Base-by-base conservation (phyloP, 1,284 basidiomycete genomes). In the Moesziomyces sp. region DNA sequence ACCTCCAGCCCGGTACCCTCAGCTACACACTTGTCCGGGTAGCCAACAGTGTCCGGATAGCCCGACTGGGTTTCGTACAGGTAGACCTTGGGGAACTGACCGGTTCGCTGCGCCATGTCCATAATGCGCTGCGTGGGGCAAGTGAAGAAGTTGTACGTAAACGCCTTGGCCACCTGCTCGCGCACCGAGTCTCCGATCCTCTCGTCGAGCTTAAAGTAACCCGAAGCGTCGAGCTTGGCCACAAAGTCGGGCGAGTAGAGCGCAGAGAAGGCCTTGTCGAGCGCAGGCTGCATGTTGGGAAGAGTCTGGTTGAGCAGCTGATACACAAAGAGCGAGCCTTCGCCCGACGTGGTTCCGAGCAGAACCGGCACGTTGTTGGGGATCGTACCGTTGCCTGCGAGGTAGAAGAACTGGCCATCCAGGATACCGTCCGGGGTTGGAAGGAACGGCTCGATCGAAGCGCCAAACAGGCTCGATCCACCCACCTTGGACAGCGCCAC, bases 131-230 rank as follows among this genome's bases (percentile, higher is more conserved):
- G 64, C 0, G 70, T 73, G 3, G 70, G 65, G 40, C 70, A 73
- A 16, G 65, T 73, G 56, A 73, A 73, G 40, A 62, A 68, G 58
- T 68, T 73, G 60, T 62, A 68, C 19, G 65, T 73, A 23, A 73
- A 68, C 0, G 60, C 65, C 14, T 58, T 46, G 14, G 60, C 35
- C 1, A 73, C 43, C 3, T 46, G 51, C 34, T 64, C 53, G 18
- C 70, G 56, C 3, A 74, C 71, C 13, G 58, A 56, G 38, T 74
- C 71, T 23, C 14, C 40, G 45, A 56, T 50, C 13, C 26, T 11
- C 2, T 66, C n/a, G 40, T 74, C 42, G 47, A 74, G 60, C 16
- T 52, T 28, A 55, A 74, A 74, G 35, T 56, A 56, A 11, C 62
- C 57, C 8, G 65, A 64, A 9, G 34, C 23, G 8, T 53, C 52